Evolutionary conservation across 306 rosid genomes (phyloP), one percentile per base, ranked within the genome.

Genomic region (Malus sieversii): DNA sequence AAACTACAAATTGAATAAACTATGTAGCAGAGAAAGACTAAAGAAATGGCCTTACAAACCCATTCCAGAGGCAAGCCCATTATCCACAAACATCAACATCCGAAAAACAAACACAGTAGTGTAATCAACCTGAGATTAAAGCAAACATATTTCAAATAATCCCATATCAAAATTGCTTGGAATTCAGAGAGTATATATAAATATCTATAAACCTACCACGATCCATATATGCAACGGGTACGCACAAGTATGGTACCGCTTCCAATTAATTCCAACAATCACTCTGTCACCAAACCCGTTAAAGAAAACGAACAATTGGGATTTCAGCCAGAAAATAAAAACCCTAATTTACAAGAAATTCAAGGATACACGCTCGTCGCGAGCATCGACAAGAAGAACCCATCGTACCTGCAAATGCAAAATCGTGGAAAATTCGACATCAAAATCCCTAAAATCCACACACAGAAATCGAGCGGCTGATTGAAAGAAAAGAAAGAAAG

Each of bases 291-390:
- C 61, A 58, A 78, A 57, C 52, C 53, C 29, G 84, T 79, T 80
- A 85, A 82, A 73, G 87, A 85, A 83, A 53, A 7, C 4, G 20
- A 51, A 16, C 3, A 51, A 51, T 4, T 44, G 64, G 81, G 72
- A 85, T 23, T 65, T 72, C 53, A 32, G 10, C 58, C 29, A 10
- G 27, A 25, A 78, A 76, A 6, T 45, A 10, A 46, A 75, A 77
- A 74, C 79, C 76, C 64, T 59, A 75, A 61, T 58, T 62, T 63
- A 68, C 9, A 5, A 59, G 8, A 14, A 16, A 35, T 32, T 42
- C 0, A 82, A 90, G 97, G 98, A 94, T 94, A 94, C 98, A 91
- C 90, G 44, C 99, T 96, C 25, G 98, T 92, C 73, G 99, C 99
- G 79, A 96, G 96, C 98, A 96, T 96, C 74, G 97, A 90, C 90